Percentiles rank a stretch among this genome's conserved stretches.
Evolutionary conservation across 2,329 filamentous ascomycete genomes (phyloP).

Genomic region (Tolypocladium inflatum): DNA sequence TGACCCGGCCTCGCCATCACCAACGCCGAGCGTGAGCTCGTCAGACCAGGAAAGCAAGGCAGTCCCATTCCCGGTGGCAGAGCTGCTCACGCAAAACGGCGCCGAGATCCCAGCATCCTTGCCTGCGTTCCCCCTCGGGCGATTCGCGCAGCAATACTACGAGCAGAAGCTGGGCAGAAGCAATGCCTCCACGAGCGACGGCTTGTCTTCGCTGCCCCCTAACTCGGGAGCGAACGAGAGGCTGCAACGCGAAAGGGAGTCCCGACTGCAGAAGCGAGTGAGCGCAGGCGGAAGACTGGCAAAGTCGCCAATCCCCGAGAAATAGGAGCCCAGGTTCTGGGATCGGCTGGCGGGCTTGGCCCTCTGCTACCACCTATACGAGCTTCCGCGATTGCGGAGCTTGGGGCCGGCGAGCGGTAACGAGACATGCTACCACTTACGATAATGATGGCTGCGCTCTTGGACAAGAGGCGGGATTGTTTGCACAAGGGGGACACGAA

Average conservation of each 20-base stretch:
- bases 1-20: slow-evolving; percentile 72
- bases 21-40: slow-evolving; percentile 31
- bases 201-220: slow-evolving; percentile 49
- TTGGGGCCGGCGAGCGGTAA: slow-evolving; percentile 8
- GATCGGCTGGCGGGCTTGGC: slow-evolving; percentile 26
- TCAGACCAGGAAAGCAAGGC: slow-evolving; percentile 38
- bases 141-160: slow-evolving; percentile 72
- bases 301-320: slow-evolving; percentile 53
- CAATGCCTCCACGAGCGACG: slow-evolving; percentile 42
- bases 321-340: slow-evolving; percentile 37
- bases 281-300: slow-evolving; percentile 68
- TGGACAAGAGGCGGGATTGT: slow-evolving; percentile 1
- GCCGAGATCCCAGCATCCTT: slow-evolving; percentile 70
- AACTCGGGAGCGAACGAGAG: slow-evolving; percentile 34
- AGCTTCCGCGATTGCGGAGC: slow-evolving; percentile 16
- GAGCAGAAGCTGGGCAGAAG: slow-evolving; percentile 59
- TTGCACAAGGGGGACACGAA: background rate
- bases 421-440: slow-evolving; percentile 6
- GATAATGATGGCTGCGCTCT: slow-evolving; percentile 2
- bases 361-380: slow-evolving; percentile 25
- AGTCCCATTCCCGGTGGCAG: slow-evolving; percentile 77
- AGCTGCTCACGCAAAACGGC: slow-evolving; percentile 87
- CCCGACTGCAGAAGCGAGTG: slow-evolving; percentile 66
- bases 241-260: slow-evolving; percentile 53
- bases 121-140: slow-evolving; percentile 75